These are phyloP conservation scores for Cordyceps pruinosa DNA, from an alignment of 2,329 filamentous ascomycete genomes.

Conservation along the genomic window DNA sequence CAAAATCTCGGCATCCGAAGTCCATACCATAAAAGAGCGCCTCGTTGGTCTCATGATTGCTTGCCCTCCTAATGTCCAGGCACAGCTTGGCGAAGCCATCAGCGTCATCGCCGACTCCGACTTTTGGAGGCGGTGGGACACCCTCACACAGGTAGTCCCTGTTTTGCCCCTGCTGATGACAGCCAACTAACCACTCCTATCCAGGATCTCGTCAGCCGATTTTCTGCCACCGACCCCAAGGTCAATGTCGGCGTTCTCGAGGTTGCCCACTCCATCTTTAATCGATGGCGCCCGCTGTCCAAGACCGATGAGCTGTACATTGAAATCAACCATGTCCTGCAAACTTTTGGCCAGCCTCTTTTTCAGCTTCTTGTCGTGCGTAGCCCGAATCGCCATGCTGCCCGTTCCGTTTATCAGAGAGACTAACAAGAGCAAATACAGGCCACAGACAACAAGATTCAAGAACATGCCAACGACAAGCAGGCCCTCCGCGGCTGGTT, in stretches of 20 bases:
- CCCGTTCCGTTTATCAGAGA: background rate
- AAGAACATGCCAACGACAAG: conserved; percentile 69
- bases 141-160: conserved; percentile 67
- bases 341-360: conserved; percentile 77
- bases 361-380: conserved; percentile 68
- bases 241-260: conserved; percentile 92
- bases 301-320: conserved; percentile 86
- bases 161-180: background rate
- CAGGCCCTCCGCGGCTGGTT: conserved; percentile 70
- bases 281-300: conserved; percentile 89
- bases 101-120: conserved; percentile 97
- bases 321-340: conserved; percentile 93
- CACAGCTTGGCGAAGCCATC: conserved; percentile 92
- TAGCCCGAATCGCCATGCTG: background rate
- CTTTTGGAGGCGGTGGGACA: conserved; percentile 94
- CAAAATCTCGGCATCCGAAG: conserved; percentile 76
- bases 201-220: conserved; percentile 78
- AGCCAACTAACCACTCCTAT: background rate
- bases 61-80: conserved; percentile 78
- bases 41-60: conserved; percentile 95
- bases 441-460: conserved; percentile 65
- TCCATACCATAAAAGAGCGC: conserved; percentile 85
- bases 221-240: conserved; percentile 73
- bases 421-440: conserved; percentile 25
- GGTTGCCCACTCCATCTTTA: conserved; percentile 97